A percentile compares a stretch with the other conserved stretches of the same genome.
Conservation (phyloP, 1,139 yeast genomes). For the Pichia inconspicua region DNA sequence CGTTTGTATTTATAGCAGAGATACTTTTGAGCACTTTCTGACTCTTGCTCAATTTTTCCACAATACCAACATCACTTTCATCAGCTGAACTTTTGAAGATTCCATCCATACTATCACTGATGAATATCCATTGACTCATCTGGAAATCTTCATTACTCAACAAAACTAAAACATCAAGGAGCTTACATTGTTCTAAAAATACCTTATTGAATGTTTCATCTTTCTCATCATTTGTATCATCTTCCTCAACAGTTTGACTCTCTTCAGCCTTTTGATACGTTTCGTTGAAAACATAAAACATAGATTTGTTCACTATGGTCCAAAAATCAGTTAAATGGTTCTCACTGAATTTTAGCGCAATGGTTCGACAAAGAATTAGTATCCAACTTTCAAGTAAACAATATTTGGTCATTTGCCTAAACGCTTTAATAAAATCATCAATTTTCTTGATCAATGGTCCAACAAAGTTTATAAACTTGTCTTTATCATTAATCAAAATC, state of each 20-base stretch:
- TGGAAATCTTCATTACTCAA: conserved; percentile 74
- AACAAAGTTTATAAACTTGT: conserved; percentile 42
- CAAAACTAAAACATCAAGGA: conserved; percentile 65
- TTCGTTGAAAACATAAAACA: conserved; percentile 25
- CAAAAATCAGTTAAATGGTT: conserved; percentile 63
- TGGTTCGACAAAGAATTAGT: conserved; percentile 52
- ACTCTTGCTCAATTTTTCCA: conserved; percentile 39
- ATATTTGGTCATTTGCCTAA: conserved; percentile 19
- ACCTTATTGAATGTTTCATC: conserved; percentile 24
- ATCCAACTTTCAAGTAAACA: conserved; percentile 39
- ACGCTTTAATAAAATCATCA: conserved; percentile 33
- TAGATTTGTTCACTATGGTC: conserved; percentile 51
- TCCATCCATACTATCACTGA: conserved; percentile 64
- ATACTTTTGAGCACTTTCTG: neutral
- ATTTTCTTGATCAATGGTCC: conserved; percentile 47
- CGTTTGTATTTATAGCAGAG: neutral
- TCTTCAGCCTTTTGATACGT: conserved; percentile 43
- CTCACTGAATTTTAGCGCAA: conserved; percentile 54
- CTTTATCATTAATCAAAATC: conserved; percentile 52
- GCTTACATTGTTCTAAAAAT: conserved; percentile 55
- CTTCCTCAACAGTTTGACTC: conserved; percentile 9
- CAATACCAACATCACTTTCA: conserved; percentile 34
- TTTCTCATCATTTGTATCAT: conserved; percentile 19
- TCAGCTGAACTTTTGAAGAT: conserved; percentile 32
- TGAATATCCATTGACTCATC: conserved; percentile 77